Base-by-base conservation (phyloP, 129 eudicot species). In the Erigeron canadensis region DNA sequence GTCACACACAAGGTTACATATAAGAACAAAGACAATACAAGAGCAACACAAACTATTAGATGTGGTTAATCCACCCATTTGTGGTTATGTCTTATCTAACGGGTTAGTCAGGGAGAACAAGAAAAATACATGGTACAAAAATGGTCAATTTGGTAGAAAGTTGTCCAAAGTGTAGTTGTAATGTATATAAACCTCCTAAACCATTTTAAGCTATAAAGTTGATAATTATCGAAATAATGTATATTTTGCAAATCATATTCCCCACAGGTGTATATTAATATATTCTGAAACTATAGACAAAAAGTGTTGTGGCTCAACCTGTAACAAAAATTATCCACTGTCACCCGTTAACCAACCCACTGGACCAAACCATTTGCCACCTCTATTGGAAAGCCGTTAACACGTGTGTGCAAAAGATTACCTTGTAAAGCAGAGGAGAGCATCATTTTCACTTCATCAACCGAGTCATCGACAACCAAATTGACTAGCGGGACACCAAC, bases 351-450 rank as follows among this genome's bases (percentile, higher is more conserved):
- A n/a, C 40, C 63, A 58, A 58, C 40, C 63, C 63, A 22, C 37
- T 11, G 10, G 22, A 56, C 63, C 39, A 10, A 5, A 34, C 63
- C 63, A 23, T 22, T 16, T 23, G 37, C n/a, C 63, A 58, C 63
- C 63, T 22, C 40, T 22, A 22, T n/a, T 22, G 22, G 22, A 53
- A 53, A 53, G 18, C 58, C 8, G 8, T 53, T 7, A 53, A 53
- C 58, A 53, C 2, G 8, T 53, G 58, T 53, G 6, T 15, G 7
- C 38, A 82, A 19, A 63, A 8, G 40, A 64, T 54, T 84, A 91
- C 96, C 97, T 88, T 79, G 82, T 67, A 85, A 71, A 63, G 92
- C 97, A 43, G 81, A 83, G 23, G 77, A 79, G 50, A 91, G 88
- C 81, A 84, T 75, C n/a, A 39, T 68, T 63, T 82, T 82, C 55